Conservation (phyloP, 139 green algal genomes). For the Mesotaenium endlicherianum region DNA sequence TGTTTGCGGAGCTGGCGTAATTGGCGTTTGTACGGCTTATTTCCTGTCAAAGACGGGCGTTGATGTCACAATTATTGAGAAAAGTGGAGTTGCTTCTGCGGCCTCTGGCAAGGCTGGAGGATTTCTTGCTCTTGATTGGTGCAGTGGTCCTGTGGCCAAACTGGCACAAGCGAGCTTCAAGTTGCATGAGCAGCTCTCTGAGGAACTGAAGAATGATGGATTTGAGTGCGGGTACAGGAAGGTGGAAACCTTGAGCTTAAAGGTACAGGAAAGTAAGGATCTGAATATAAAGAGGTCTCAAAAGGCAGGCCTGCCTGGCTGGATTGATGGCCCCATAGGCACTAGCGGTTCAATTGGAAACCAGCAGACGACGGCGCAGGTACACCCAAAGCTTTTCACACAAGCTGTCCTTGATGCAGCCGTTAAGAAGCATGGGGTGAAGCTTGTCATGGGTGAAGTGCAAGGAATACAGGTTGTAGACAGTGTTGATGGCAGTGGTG, state of each 20-base stretch:
- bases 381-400: constrained; percentile 46
- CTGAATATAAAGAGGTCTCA: too few relatives aligned
- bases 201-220: constrained; percentile 31
- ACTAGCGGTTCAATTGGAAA: background rate
- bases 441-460: constrained; percentile 27
- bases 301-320: constrained; percentile 7
- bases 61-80: constrained; percentile 39
- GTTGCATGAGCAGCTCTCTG: constrained; percentile 56
- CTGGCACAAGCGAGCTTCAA: constrained; percentile 51
- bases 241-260: constrained; percentile 29
- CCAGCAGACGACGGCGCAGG: constrained; percentile 7
- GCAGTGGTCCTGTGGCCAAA: constrained; percentile 9
- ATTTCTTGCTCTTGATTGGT: constrained; percentile 57
- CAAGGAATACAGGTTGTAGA: constrained; percentile 28
- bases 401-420: constrained; percentile 12
- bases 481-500: constrained; percentile 19
- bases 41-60: constrained; percentile 42
- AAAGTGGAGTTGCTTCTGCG: constrained; percentile 34
- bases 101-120: constrained; percentile 55
- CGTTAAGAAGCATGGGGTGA: constrained; percentile 25
- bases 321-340: constrained; percentile 27
- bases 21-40: constrained; percentile 49
- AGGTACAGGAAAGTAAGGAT: background rate
- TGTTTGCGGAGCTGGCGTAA: constrained; percentile 43
- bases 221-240: constrained; percentile 39